Conservation (phyloP, 768 basidiomycete species). For the Megacollybia marginata region DNA sequence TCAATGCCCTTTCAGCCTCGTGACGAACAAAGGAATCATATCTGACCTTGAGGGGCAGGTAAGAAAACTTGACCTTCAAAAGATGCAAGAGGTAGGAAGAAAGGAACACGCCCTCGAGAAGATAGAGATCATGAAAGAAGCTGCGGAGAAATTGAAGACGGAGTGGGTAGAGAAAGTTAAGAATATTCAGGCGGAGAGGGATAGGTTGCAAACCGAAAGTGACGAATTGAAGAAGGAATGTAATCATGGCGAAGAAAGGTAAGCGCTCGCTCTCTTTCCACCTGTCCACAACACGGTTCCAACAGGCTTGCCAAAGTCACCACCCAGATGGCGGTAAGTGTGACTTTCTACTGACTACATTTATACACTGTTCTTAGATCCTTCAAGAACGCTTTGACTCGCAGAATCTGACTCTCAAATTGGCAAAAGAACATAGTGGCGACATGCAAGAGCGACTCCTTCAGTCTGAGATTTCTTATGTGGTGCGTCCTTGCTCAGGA, state of each 20-base stretch:
- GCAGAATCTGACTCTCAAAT: slow-evolving; percentile 41
- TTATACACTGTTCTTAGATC: slow-evolving; percentile 19
- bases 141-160: slow-evolving; percentile 10
- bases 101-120: not conserved
- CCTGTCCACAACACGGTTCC: not conserved
- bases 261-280: not conserved
- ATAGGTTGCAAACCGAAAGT: slow-evolving; percentile 18
- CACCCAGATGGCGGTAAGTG: not conserved
- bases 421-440: slow-evolving; percentile 47
- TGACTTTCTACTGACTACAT: not conserved
- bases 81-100: not conserved
- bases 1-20: too few relatives aligned
- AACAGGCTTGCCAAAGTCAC: not conserved
- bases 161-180: slow-evolving; percentile 10
- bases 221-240: too few relatives aligned
- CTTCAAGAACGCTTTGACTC: slow-evolving; percentile 58
- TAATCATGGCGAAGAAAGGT: too few relatives aligned
- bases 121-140: slow-evolving; percentile 4
- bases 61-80: too few relatives aligned
- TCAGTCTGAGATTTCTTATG: slow-evolving; percentile 24
- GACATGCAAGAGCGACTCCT: slow-evolving; percentile 41
- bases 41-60: too few relatives aligned
- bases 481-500: slow-evolving; percentile 18
- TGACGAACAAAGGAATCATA: too few relatives aligned
- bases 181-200: too few relatives aligned